phyloP scores from a whole-genome alignment of 441 rosid species.

The Heliophila coronopifolia region DNA sequence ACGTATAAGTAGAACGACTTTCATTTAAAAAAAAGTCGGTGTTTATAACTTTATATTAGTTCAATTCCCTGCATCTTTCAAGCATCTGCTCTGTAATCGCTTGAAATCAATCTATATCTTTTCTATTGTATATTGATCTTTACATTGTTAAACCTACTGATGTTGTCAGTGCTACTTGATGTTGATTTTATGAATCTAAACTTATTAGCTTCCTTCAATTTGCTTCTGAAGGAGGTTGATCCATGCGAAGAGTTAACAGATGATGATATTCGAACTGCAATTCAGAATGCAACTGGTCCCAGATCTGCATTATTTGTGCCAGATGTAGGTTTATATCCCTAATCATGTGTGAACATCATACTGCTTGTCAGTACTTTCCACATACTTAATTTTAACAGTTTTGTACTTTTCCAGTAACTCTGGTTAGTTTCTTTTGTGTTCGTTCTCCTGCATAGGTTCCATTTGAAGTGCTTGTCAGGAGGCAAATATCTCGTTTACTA shows the following conservation, averaged over 20 bases:
- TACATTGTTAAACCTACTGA: not conserved
- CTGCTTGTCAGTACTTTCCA: slow-evolving; percentile 14
- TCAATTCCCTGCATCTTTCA: not conserved
- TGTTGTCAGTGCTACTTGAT: not conserved
- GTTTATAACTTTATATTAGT: not conserved
- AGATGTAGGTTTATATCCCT: slow-evolving; percentile 46
- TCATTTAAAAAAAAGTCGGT: not conserved
- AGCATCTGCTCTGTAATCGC: not conserved
- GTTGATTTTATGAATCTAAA: not conserved
- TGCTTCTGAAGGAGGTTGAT: slow-evolving; percentile 67
- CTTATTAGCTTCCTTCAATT: not conserved
- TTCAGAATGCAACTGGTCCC: slow-evolving; percentile 97
- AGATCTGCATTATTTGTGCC: slow-evolving; percentile 84
- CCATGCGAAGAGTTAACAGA: slow-evolving; percentile 92
- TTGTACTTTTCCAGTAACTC: too few relatives aligned
- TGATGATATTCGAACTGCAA: slow-evolving; percentile 85
- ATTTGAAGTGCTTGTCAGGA: slow-evolving; percentile 87
- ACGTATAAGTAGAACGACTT: not conserved
- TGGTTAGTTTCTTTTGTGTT: not conserved
- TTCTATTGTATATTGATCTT: slow-evolving; percentile 1
- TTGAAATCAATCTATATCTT: not conserved
- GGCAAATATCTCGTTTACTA: slow-evolving; percentile 83
- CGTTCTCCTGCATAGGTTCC: slow-evolving; percentile 51
- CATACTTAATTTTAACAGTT: not conserved
- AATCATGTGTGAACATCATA: not conserved